Percentiles rank a stretch among this genome's conserved stretches.
Conservation (phyloP, 75 land plant species). For the Cryptomeria japonica region DNA sequence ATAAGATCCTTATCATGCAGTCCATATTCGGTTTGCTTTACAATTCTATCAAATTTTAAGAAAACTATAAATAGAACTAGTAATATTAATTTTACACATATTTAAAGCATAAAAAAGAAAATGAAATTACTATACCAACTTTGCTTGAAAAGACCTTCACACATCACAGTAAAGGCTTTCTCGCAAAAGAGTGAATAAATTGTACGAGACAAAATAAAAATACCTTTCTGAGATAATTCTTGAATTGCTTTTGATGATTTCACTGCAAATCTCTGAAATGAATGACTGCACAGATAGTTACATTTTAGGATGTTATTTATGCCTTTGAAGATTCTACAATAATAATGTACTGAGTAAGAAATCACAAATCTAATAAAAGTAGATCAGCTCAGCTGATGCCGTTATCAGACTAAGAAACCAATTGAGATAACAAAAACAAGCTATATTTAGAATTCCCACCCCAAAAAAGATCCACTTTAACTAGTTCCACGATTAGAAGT, state of each 20-base stretch:
- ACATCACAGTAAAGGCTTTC: background rate
- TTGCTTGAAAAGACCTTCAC: background rate
- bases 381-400: background rate
- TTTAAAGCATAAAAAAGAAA: background rate
- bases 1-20: background rate
- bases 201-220: background rate
- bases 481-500: background rate
- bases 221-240: conserved; percentile 33
- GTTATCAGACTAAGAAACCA: background rate
- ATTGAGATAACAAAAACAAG: background rate
- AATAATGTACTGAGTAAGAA: background rate
- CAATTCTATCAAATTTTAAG: background rate
- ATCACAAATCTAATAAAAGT: background rate
- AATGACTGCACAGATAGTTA: conserved; percentile 14
- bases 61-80: background rate
- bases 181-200: background rate
- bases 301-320: background rate
- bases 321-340: too few species aligned
- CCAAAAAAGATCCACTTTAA: background rate
- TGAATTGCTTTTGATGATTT: conserved; percentile 28
- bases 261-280: conserved; percentile 36
- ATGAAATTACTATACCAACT: background rate
- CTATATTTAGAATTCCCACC: background rate
- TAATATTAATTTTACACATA: background rate
- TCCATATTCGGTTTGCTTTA: background rate